Evolutionary conservation across 2,329 filamentous ascomycete genomes (phyloP), one percentile per base, ranked within the genome.

Genomic region (Neoarthrinium moseri): DNA sequence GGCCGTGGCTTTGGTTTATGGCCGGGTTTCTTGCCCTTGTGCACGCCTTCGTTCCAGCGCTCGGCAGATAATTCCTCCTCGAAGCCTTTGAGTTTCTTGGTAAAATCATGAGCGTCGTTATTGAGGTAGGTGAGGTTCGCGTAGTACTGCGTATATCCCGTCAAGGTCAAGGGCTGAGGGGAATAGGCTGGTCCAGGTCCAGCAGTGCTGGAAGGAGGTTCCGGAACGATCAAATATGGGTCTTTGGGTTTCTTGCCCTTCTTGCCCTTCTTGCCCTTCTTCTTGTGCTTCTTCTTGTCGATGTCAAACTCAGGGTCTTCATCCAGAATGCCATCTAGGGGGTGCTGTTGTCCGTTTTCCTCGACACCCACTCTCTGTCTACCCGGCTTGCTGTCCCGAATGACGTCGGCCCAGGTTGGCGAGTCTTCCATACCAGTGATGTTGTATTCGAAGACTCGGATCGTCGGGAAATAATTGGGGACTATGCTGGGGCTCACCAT

Each of bases 391-490:
- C 24, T 40, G 37, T 40, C 37, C 15, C 37, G 37, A 29, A 40
- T 40, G 7, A 29, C 22, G 12, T 63, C 58, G 17, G 52, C 47
- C 78, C 79, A 82, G 2, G 73, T 65, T 1, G 69, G 59, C 0
- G 64, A 56, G 43, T 81, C 59, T 52, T 90, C 86, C 4, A 96
- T 64, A 0, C 90, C 89, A 0, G 76, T 88, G 45, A 89, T 89
- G 63, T 99, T 97, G 73, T 97, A 99, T 60, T 96, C 89, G 53
- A 92, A 75, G n/a, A 99, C 78, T n/a, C 91, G 82, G 24, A 96
- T 68, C 1, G 88, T 91, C 0, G 92, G 94, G 53, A 91, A 94
- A 66, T 90, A 95, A 61, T 94, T 96, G 6, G 92, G 94, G 7
- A 97, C 89, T 29, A 99, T 74, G 61, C 91, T 97, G 0, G 92